Evolutionary conservation across 805 yeast species (phyloP), one percentile per base, ranked within the genome.

Genomic region (Kurtzmaniella fragi): DNA sequence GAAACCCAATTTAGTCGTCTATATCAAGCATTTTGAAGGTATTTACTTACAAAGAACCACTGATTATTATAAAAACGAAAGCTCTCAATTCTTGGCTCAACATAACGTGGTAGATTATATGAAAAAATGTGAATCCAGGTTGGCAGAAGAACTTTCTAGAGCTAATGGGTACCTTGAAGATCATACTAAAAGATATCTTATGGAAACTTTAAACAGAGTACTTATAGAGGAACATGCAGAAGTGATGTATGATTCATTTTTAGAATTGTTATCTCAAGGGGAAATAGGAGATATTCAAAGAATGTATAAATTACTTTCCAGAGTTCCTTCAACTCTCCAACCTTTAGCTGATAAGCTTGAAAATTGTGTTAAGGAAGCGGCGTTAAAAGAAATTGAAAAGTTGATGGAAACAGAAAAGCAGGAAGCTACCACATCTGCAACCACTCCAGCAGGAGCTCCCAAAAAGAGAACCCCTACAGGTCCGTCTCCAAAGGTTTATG

Each of bases 91-190:
- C 56, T 68, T 93, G 43, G 62, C 73, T 3, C 75, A 77, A 25
- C 84, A 89, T 59, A 84, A 88, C 47, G 91, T 91, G 35, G 91
- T 90, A 17, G 95, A 88, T 53, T 93, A 93, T 64, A 81, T 93
- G 77, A 78, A 76, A 44, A 86, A 83, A 58, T 95, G 96, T 30
- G 89, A 85, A 50, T 73, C 76, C 38, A 74, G 97, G 44, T 76
- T 95, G 36, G 76, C 75, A 29, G 96, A 89, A 57, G 99, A 93
- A 62, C 78, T 84, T 45, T 74, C 80, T 34, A 74, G 93, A 31
- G 81, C 91, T 45, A 81, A 80, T 41, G 75, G 82, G 57, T 83
- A 84, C 53, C 74, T 93, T 61, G 95, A 91, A 61, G 89, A 83
- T 33, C 89, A 86, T 57, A 84, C 96, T 4, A 84, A 84, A 56